Conservation (phyloP, 768 basidiomycete species). For the Pholiota molesta region DNA sequence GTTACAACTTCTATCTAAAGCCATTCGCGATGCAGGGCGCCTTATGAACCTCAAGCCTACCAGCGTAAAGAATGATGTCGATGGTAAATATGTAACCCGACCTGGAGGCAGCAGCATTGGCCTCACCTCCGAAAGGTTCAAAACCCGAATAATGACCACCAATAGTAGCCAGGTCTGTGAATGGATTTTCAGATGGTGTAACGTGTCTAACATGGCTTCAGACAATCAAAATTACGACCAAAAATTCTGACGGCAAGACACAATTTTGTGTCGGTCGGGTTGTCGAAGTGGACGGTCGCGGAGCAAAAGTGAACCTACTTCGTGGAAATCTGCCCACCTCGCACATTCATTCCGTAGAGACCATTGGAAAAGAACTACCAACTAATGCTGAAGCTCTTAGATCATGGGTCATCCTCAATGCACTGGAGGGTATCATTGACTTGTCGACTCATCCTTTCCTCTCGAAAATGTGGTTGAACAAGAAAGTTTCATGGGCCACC, state of each 20-base stretch:
- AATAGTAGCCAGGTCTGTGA: conserved; percentile 29
- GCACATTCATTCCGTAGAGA: conserved; percentile 36
- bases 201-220: background rate
- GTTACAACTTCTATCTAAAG: conserved; percentile 39
- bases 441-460: conserved; percentile 38
- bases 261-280: background rate
- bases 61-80: conserved; percentile 49
- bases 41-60: conserved; percentile 46
- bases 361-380: conserved; percentile 48
- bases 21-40: conserved; percentile 40
- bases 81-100: conserved; percentile 25
- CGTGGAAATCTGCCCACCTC: conserved; percentile 24
- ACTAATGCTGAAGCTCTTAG: conserved; percentile 48
- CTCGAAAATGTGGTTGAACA: conserved; percentile 33
- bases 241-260: background rate
- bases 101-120: conserved; percentile 29
- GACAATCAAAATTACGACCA: background rate
- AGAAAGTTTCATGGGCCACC: conserved; percentile 16
- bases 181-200: background rate
- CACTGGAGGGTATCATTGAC: conserved; percentile 27
- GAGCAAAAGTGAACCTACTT: conserved; percentile 27
- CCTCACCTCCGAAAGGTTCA: conserved; percentile 43
- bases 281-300: conserved; percentile 34
- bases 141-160: conserved; percentile 41
- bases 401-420: conserved; percentile 27